A percentile compares a stretch with the other conserved stretches of the same genome.
Evolutionary conservation across 1,284 basidiomycete genomes (phyloP).

Genomic region (Pholiota adiposa): DNA sequence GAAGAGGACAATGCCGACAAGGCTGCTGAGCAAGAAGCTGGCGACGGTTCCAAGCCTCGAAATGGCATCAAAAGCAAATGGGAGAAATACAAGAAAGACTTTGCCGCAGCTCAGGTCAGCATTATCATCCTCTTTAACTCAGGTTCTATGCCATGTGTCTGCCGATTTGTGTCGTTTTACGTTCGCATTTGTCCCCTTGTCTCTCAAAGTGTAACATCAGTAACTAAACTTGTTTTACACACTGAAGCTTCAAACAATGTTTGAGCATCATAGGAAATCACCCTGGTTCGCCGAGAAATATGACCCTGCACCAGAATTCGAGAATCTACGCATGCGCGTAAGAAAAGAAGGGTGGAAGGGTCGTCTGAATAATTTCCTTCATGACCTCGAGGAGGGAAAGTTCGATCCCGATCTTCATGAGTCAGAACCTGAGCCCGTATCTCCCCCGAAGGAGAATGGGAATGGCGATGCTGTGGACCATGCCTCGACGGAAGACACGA

Average conservation of each 20-base stretch:
- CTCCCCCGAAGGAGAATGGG: conserved; percentile 48
- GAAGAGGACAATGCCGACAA: conserved; percentile 84
- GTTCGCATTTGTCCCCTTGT: conserved; percentile 21
- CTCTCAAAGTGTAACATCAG: conserved; percentile 22
- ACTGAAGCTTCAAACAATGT: conserved; percentile 87
- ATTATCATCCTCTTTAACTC: conserved; percentile 24
- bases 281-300: conserved; percentile 97
- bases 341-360: conserved; percentile 84
- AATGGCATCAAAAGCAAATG: conserved; percentile 81
- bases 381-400: conserved; percentile 81
- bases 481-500: conserved; percentile 50
- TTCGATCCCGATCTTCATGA: conserved; percentile 77
- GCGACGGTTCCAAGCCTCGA: conserved; percentile 76
- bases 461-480: conserved; percentile 43
- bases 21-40: conserved; percentile 79
- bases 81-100: conserved; percentile 93
- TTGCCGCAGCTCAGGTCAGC: conserved; percentile 82
- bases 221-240: conserved; percentile 33
- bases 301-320: conserved; percentile 72
- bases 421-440: conserved; percentile 49
- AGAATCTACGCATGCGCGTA: conserved; percentile 72
- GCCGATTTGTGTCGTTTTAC: conserved; percentile 23
- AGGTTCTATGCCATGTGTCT: conserved; percentile 19
- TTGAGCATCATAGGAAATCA: conserved; percentile 88
- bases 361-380: conserved; percentile 70